A percentile compares a stretch with the other conserved stretches of the same genome.
Conservation (phyloP, 495 filamentous ascomycete genomes). For the Hypoxylon trugodes region DNA sequence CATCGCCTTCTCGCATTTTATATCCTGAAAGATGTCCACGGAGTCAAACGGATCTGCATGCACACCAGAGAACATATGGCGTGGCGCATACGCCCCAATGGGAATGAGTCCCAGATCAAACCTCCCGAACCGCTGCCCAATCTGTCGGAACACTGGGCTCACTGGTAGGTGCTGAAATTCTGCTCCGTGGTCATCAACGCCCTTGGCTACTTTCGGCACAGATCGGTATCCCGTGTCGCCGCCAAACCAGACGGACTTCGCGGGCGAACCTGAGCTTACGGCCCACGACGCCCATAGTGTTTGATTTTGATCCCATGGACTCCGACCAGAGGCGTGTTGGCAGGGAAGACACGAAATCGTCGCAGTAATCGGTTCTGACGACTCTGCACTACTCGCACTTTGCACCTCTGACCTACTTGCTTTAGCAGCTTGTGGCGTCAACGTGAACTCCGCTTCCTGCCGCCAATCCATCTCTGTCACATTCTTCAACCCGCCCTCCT, state of each 20-base stretch:
- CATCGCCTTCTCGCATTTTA: slow-evolving; percentile 81
- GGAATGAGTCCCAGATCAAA: slow-evolving; percentile 96
- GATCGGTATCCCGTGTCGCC: slow-evolving; percentile 83
- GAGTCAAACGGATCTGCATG: slow-evolving; percentile 90
- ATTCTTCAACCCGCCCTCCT: slow-evolving; percentile 67
- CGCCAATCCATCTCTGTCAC: slow-evolving; percentile 97
- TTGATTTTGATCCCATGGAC: slow-evolving; percentile 69
- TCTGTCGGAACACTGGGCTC: slow-evolving; percentile 88
- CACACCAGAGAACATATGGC: slow-evolving; percentile 77
- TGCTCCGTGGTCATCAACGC: slow-evolving; percentile 75
- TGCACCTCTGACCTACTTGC: slow-evolving; percentile 39
- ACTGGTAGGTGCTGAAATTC: slow-evolving; percentile 72
- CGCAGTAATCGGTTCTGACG: slow-evolving; percentile 67
- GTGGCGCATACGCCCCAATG: slow-evolving; percentile 90
- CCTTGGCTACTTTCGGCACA: slow-evolving; percentile 72
- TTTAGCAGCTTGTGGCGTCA: slow-evolving; percentile 57
- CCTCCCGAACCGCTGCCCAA: slow-evolving; percentile 81
- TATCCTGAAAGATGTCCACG: slow-evolving; percentile 91
- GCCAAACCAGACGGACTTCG: slow-evolving; percentile 78
- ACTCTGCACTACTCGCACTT: not conserved
- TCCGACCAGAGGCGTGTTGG: slow-evolving; percentile 81
- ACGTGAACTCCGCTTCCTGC: slow-evolving; percentile 77
- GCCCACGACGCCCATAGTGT: slow-evolving; percentile 93
- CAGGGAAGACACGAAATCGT: slow-evolving; percentile 82
- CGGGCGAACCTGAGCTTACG: slow-evolving; percentile 68